Evolutionary conservation across 805 yeast species (phyloP).

Genomic region (Candida fluviatilis): DNA sequence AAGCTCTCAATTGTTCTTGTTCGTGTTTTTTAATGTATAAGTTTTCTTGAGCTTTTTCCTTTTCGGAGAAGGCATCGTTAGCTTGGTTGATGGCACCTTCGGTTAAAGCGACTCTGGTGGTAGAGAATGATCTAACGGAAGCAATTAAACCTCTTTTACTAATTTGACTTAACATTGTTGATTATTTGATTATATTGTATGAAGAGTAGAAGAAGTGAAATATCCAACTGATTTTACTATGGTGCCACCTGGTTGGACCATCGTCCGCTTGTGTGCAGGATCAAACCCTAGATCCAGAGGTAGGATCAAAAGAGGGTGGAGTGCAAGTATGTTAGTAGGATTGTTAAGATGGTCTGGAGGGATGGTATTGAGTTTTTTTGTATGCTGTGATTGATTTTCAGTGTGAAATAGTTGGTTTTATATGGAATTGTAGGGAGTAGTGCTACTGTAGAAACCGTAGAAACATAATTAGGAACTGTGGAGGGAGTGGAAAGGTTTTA

Average conservation of each 20-base stretch:
- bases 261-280: not conserved
- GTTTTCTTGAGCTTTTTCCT: constrained; percentile 92
- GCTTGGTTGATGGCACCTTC: constrained; percentile 21
- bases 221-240: no score
- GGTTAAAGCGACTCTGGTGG: constrained; percentile 21
- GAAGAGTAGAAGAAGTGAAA: not conserved
- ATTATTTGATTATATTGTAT: not conserved
- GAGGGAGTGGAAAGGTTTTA: no score
- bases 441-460: no score
- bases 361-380: no score
- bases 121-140: constrained; percentile 29
- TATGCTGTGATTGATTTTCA: no score
- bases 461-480: no score
- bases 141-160: constrained; percentile 17
- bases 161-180: constrained; percentile 20
- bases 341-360: no score
- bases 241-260: not conserved
- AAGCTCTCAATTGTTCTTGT: constrained; percentile 75
- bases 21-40: constrained; percentile 83
- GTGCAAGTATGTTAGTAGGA: no score
- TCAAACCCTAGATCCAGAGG: no score
- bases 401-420: no score
- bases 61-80: constrained; percentile 50
- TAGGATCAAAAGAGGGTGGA: no score
- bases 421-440: no score